Conservation (phyloP, 116 monocot species). For the Phalaenopsis hybrid region DNA sequence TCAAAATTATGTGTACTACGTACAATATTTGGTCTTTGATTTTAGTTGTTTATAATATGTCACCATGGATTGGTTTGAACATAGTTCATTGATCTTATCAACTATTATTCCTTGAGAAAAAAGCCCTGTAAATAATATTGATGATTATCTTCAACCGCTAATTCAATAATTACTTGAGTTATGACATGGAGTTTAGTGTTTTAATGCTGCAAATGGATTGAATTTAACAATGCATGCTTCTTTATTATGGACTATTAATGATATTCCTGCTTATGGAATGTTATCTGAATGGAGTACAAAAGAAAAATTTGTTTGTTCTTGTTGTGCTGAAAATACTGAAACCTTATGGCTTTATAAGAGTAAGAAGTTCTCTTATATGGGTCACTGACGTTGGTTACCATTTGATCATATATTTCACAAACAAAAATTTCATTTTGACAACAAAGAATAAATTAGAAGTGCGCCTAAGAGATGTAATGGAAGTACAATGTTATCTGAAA, state of each 20-base stretch:
- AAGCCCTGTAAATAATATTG: background rate
- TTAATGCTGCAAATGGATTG: background rate
- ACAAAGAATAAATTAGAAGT: too few relatives aligned
- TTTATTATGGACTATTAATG: slow-evolving; percentile 22
- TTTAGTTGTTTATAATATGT: slow-evolving; percentile 7
- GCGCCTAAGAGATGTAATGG: too few relatives aligned
- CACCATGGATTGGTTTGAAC: slow-evolving; percentile 4
- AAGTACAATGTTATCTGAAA: too few relatives aligned
- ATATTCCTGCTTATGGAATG: slow-evolving; percentile 16
- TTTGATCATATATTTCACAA: too few relatives aligned
- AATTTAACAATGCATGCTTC: slow-evolving; percentile 4
- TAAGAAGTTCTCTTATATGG: too few relatives aligned
- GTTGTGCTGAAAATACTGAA: too few relatives aligned
- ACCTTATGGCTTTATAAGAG: too few relatives aligned
- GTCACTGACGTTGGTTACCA: too few relatives aligned
- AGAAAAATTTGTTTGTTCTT: slow-evolving; percentile 9
- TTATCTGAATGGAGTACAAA: slow-evolving; percentile 17
- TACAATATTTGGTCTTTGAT: background rate
- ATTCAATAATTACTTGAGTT: slow-evolving; percentile 13
- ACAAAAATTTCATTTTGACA: too few relatives aligned
- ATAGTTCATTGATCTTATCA: background rate
- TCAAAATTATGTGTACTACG: too few relatives aligned
- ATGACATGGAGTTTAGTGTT: background rate
- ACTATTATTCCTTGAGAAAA: background rate
- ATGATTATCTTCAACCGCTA: slow-evolving; percentile 19